Base-by-base conservation (phyloP, 352 stramenopile species). In the Globisporangium polare region DNA sequence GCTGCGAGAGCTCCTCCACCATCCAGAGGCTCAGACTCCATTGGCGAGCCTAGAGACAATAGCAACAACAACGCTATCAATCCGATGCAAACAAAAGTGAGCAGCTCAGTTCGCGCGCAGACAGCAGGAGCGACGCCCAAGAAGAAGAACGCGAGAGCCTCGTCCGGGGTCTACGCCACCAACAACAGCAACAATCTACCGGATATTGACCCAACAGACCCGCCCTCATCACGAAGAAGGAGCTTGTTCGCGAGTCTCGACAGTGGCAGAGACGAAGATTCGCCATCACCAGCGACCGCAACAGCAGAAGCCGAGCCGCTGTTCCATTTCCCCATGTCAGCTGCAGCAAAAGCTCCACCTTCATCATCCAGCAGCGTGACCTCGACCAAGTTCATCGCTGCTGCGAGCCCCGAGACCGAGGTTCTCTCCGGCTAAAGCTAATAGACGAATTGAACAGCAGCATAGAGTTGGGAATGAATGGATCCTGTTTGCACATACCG, bases 241-340 rank as follows among this genome's bases (percentile, higher is more conserved):
- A 60, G 54, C 35, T 42, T 53, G 54, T 41, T 43, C 35, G 31
- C 13, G 29, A 49, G 3, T 31, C 15, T 58, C 31, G 13, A 37
- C 6, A 41, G 41, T 9, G 51, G n/a, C 13, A 47, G 52, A 26
- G 42, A 53, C 31, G 60, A 42, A 20, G 39, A 45, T 5, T 20
- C 39, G 17, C 18, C 15, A 22, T 45, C 39, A 9, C 39, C 15
- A 45, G 39, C 37, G 8, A n/a, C 37, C 5, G 12, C 15, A 20
- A 17, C 13, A 7, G 13, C 39, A 45, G 17, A 7, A 27, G 13
- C 18, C 22, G 54, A 52, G 54, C 58, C 67, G n/a, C 42, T 74
- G 24, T 78, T 74, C 35, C 45, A 74, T 49, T 75, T 77, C 42
- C 62, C 39, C 39, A 45, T 20, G 17, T 20, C 56, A 47, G 47